phyloP scores from a whole-genome alignment of 1,284 basidiomycete species.

The Coniferiporia weirii region DNA sequence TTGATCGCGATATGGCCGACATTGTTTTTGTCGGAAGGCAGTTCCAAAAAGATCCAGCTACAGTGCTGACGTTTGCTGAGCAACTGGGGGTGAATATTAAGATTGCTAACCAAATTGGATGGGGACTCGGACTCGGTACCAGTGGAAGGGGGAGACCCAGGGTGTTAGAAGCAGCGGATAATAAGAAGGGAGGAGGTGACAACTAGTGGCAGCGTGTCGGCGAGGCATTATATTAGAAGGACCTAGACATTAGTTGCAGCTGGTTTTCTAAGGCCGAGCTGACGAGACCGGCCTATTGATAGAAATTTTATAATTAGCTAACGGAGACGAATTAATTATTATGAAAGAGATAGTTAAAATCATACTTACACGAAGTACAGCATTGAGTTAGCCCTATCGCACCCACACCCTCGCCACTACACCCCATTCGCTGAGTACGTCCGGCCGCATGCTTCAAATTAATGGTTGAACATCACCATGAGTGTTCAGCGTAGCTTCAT shows the following conservation, averaged over 20 bases:
- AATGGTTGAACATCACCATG: slow-evolving; percentile 18
- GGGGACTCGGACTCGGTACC: slow-evolving; percentile 34
- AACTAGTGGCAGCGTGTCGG: neutral
- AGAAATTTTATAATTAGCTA: neutral
- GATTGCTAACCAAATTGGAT: slow-evolving; percentile 16
- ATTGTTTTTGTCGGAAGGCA: slow-evolving; percentile 45
- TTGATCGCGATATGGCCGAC: slow-evolving; percentile 35
- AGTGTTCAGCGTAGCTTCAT: slow-evolving; percentile 11
- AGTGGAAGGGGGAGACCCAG: neutral
- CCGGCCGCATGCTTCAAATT: slow-evolving; percentile 34
- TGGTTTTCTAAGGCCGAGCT: too few relatives aligned
- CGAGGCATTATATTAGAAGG: too few relatives aligned
- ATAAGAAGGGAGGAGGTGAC: neutral
- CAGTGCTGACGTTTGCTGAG: slow-evolving; percentile 32
- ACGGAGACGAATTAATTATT: neutral
- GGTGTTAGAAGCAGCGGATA: neutral
- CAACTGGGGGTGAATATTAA: slow-evolving; percentile 27
- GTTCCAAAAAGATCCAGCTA: slow-evolving; percentile 53
- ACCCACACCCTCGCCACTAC: slow-evolving; percentile 67
- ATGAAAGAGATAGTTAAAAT: neutral
- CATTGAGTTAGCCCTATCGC: neutral
- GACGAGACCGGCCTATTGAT: too few relatives aligned
- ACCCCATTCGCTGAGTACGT: slow-evolving; percentile 64
- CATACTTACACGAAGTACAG: neutral
- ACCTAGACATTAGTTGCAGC: neutral